Base-by-base conservation (phyloP, 345 rosid species). In the Stellera chamaejasme region DNA sequence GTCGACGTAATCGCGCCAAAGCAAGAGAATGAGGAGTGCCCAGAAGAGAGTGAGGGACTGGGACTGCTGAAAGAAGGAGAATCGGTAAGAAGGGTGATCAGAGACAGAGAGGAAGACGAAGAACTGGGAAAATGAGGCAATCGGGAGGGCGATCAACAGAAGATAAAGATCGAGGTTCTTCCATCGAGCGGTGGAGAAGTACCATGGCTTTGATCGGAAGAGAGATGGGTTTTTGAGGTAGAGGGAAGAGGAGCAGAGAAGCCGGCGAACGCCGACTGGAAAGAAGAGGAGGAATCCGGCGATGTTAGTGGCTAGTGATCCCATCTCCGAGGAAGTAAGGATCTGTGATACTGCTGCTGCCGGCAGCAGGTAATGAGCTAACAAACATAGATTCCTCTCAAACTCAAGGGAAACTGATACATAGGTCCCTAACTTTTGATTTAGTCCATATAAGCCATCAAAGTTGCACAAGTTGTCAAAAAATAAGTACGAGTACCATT, bases 231-330 rank as follows among this genome's bases (percentile, higher is more conserved):
- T 72, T 42, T 66, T 61, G 61, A 83, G 75, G 69, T 66, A 80
- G 55, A 72, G 74, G n/a, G 86, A 80, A 19, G 82, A 73, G 51
- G 84, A 79, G 60, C 60, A 59, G 32, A 65, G 58, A 64, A 79
- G 83, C 58, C 82, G 90, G 15, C 77, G 71, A 2, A 83, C 46
- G 62, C 86, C 82, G 2, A 67, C 8, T 0, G 84, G 86, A 69
- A 76, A 66, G 51, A 78, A 73, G 63, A 82, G 68, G 44, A 76
- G 54, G 48, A 69, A 68, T 63, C 78, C 78, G 0, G 77, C 49
- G 45, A 79, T 41, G 66, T 82, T 75, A 43, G 75, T 69, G 6
- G 76, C 82, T 13, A 72, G 59, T 13, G 83, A 76, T 43, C 79
- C 72, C 83, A 78, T 78, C 59, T 48, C 14, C 19, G 2, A 10